Conservation (phyloP, 768 basidiomycete genomes). For the Cantharellus anzutake region DNA sequence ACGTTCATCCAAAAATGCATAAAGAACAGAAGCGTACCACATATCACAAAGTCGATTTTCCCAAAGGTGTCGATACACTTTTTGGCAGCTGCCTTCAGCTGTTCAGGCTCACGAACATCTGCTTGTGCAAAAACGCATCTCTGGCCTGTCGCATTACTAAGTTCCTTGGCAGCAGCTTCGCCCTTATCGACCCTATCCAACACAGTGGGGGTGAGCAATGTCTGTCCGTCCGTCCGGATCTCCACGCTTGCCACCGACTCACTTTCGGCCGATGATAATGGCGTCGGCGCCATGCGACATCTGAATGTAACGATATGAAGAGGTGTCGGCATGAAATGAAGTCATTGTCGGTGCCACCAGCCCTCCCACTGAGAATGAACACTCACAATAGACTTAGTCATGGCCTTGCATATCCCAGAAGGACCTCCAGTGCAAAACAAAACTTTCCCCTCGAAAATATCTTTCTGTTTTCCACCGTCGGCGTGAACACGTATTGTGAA, state of each 20-base stretch:
- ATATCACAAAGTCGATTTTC: conserved; percentile 85
- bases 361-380: not conserved
- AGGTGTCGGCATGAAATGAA: not conserved
- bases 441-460: conserved; percentile 70
- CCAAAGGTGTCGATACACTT: conserved; percentile 62
- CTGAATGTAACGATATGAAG: conserved; percentile 18
- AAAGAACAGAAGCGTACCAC: conserved; percentile 32
- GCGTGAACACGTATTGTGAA: not conserved
- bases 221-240: not conserved
- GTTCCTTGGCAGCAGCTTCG: conserved; percentile 43
- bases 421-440: conserved; percentile 83
- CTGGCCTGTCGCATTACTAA: conserved; percentile 48
- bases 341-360: not conserved
- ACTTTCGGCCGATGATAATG: conserved; percentile 78
- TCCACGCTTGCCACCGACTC: conserved; percentile 14
- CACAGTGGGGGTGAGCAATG: not conserved
- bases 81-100: conserved; percentile 55
- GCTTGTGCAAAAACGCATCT: conserved; percentile 54
- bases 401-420: conserved; percentile 79
- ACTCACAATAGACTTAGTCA: conserved; percentile 61
- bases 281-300: conserved; percentile 72
- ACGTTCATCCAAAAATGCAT: not conserved
- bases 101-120: conserved; percentile 65
- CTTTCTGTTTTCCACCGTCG: conserved; percentile 22
- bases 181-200: conserved; percentile 24